Evolutionary conservation across 1,284 basidiomycete genomes (phyloP), one percentile per base, ranked within the genome.

Genomic region (Boletus nobilissimus): DNA sequence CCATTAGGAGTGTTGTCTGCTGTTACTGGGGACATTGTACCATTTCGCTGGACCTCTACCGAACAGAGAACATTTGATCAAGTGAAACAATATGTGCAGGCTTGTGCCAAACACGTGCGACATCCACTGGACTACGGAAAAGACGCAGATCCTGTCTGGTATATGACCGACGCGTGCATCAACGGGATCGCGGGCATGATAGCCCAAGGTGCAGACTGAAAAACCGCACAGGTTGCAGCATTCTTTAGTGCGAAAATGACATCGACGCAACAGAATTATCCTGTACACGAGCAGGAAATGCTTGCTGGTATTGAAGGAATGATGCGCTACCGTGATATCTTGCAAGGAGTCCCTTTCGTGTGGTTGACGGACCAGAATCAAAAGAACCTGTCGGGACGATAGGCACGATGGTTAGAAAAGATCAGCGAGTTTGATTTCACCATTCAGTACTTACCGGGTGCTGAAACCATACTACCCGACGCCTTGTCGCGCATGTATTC

Each of bases 361-460:
- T 34, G 46, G 13, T 1, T 46, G 13, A 67, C 65, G 7, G 24
- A 68, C 36, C 43, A 68, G 9, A 76, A 79, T 0, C 88, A 89
- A 72, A 83, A 83, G 46, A 81, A 85, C 14, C 63, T 89, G 38
- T 85, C 85, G 0, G 81, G 83, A 0, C 76, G 83, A 3, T 87
- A 89, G 68, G 86, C 85, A 0, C 72, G 83, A 0, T 89, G 88
- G 89, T 13, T 89, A 1, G 87, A 88, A 4, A 79, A 80, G 16
- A 24, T 81, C 2, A 66, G 73, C 0, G 68, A 78, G 3, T 81
- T 81, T 6, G 71, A 80, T 5, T 81, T 80, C 19, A 19, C 29
- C 0, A 76, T 80, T 5, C 0, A 64, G 8, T 80, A 81, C 19
- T 19, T 81, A 2, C 80, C 75, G 0, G 77, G 79, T 0, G 72